Base-by-base conservation (phyloP, 495 filamentous ascomycete genomes). In the Darksidea phi region DNA sequence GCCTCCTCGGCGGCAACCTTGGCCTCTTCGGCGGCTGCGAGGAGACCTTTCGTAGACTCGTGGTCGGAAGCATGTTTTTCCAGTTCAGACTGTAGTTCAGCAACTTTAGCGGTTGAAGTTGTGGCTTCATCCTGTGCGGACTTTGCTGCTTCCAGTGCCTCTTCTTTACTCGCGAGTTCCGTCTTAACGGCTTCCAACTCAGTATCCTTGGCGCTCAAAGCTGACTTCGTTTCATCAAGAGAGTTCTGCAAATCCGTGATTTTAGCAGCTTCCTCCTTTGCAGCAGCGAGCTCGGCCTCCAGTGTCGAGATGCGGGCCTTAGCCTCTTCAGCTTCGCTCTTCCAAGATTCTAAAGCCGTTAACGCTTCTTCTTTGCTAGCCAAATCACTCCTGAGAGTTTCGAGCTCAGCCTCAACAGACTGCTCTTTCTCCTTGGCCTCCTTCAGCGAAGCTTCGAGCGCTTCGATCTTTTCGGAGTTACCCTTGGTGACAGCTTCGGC, bases 341-440 rank as follows among this genome's bases (percentile, higher is more conserved):
- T 32, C 4, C 3, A 32, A 4, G 28, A 43, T 13, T 43, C 18
- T 13, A 13, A 43, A 15, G 41, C 41, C 6, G 4, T 43, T 13
- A 43, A 13, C 3, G 15, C 18, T 13, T 43, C 41, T 6, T n/a
- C 41, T 13, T 43, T 15, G 41, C 5, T 6, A 6, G 15, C 18
- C 41, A 43, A 43, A 3, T 43, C 49, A 32, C 28, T 21, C 49
- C 34, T 52, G 10, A 24, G 23, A 2, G 28, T 52, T 8, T 37
- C 49, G 24, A 34, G 24, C n/a, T 52, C 49, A 88, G 52, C 28
- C 63, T 57, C 53, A 2, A 41, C 20, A 25, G 51, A 8, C n/a
- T 18, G 11, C 32, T 45, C 23, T 32, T 15, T 15, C n/a, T 12
- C 25, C 4, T 26, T 38, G 17, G 41, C 21, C 8, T 49, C 32